Evolutionary conservation across 2,329 filamentous ascomycete genomes (phyloP), one percentile per base, ranked within the genome.

Genomic region (Blumeria hordei): DNA sequence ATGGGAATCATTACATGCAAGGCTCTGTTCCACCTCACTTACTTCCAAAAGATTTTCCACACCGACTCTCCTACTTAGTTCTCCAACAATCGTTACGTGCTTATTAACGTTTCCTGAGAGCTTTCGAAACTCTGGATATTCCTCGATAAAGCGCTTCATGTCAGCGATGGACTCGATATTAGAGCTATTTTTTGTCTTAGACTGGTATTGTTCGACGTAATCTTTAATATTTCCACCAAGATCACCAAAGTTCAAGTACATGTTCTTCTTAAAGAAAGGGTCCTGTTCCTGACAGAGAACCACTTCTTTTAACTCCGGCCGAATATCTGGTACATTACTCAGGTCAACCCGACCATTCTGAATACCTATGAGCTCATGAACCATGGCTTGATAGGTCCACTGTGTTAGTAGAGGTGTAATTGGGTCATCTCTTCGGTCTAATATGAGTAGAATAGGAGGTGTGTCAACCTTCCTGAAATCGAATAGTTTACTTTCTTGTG

Each of bases 331-430:
- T 0, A 94, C 81, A 55, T 85, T 77, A 58, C 82, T 83, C 36
- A 98, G 72, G 64, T 94, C 84, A 0, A 98, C 92, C 53, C 90
- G 78, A n/a, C 92, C 92, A 66, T 96, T 96, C 57, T 85, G 78
- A 60, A 98, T 94, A 5, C 92, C 92, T 11, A 98, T 73, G 1
- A 96, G 71, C 64, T 98, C 92, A 66, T 98, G 92, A 0, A 98
- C 92, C 88, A 98, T 98, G n/a, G 92, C 92, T 69, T 98, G 92
- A 64, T 98, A 98, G 32, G 92, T 98, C 92, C 92, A 98, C 66
- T 98, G 92, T 2, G 88, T 94, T 52, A 98, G 74, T 10, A 98
- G 71, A 0, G 92, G 92, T 3, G 92, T 98, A 53, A 96, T 84
- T 0, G 92, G 90, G 63, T 98, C 92, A 65, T 95, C 88, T 66